Evolutionary conservation across 306 rosid genomes (phyloP), one percentile per base, ranked within the genome.

Genomic region (Dalbergia oliveri): DNA sequence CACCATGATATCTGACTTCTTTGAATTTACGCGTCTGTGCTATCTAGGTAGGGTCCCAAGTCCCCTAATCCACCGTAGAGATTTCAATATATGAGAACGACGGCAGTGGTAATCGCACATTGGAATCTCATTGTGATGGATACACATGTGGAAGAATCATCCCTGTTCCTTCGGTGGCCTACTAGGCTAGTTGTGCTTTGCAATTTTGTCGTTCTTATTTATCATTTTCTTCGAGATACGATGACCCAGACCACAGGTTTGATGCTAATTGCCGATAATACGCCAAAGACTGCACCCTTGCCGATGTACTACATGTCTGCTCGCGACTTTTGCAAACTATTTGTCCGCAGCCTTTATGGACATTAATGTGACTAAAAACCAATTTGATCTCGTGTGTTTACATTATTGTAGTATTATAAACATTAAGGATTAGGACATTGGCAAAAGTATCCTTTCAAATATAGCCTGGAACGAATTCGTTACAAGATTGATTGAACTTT

Each of bases 301-400:
- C 72, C 43, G 34, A 50, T 71, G 19, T 26, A 26, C 3, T 2
- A 14, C 15, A 59, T 56, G 31, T 45, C 21, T 44, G 16, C 72
- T 69, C 59, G 45, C 5, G 15, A 4, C 18, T 37, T 21, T 33
- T 7, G 15, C 34, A 33, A 58, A 21, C 60, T 23, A 4, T 41
- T 66, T 9, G 45, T 83, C 63, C 61, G 83, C 86, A 78, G 72
- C 8, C 66, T 83, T 78, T 45, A 44, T 72, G 18, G 83, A 83
- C 44, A 72, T 66, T 47, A 45, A 18, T 47, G 26, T 79, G 0
- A 16, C 44, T 23, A 14, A 35, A 58, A 23, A 50, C 37, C 18
- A 60, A 21, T 11, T 2, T 69, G 3, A 13, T 37, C 19, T 63
- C 45, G 19, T 23, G 34, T 11, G 57, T 71, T 71, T 68, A 18